Evolutionary conservation across 352 stramenopile genomes (phyloP), one percentile per base, ranked within the genome.

Genomic region (Phytophthora idaei): DNA sequence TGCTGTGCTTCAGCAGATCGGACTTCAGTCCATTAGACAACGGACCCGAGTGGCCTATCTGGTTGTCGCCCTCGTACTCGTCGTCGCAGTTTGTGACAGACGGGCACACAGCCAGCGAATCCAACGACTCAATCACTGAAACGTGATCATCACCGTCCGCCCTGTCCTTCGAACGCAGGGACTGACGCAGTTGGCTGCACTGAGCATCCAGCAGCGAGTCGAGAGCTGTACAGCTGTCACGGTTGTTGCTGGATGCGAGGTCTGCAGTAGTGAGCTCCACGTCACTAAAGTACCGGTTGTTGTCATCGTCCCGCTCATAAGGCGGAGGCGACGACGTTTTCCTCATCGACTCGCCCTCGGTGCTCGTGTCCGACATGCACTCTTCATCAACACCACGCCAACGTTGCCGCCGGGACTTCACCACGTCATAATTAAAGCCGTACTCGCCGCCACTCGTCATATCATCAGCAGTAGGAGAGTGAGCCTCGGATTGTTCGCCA

Each of bases 351-450:
- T 73, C 71, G 11, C 61, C 67, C 54, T 87, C 79, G 17, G 77
- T 87, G 50, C 74, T 85, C 7, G 79, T 81, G 56, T 87, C 73
- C 5, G 79, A 87, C 63, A 87, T 85, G 60, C 77, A 87, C 66
- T 87, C 79, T 29, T 87, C 78, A 27, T 87, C 79, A 34, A 74
- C 59, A 31, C 49, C 66, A 57, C 72, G 67, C 52, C 74, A 73
- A 29, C 74, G 57, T 25, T 76, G 71, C 8, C 68, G 68, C 42
- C 53, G 50, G 3, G 68, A 69, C 56, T 87, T 87, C 15, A 74
- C 52, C 17, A 76, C 53, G 10, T 84, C 67, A 51, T 81, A 85
- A 42, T 61, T 71, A 36, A 81, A 85, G 12, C 73, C 64, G 37
- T 77, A 84, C 29, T 82, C 73, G 14, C 64, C 71, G 32, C 63